Percentiles rank a stretch among this genome's conserved stretches.
Evolutionary conservation across 148 eudicot genomes (phyloP).

Genomic region (Arctostaphylos glauca): DNA sequence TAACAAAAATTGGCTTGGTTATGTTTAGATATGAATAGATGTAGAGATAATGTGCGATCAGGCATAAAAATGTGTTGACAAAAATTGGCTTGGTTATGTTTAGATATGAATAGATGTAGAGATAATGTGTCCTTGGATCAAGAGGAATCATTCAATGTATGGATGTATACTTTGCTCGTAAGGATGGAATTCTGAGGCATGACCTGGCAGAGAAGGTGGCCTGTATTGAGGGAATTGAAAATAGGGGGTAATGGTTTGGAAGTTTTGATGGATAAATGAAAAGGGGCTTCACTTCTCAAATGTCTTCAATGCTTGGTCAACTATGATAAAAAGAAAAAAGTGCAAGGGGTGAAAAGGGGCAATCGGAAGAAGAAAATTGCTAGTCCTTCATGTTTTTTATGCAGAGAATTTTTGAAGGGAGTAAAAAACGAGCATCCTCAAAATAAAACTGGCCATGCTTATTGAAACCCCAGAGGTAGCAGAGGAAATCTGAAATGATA

Average conservation of each 20-base stretch:
- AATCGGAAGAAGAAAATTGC: neutral
- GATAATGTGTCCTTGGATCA: neutral
- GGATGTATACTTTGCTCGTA: neutral
- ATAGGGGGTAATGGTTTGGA: neutral
- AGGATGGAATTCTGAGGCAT: neutral
- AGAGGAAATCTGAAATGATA: neutral
- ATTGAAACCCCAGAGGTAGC: neutral
- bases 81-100: neutral
- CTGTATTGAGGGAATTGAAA: neutral
- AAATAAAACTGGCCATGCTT: neutral
- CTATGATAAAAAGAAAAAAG: neutral
- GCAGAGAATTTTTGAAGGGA: neutral
- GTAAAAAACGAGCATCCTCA: neutral
- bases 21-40: neutral
- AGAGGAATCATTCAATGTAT: neutral
- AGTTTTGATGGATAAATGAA: neutral
- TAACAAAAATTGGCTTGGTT: neutral
- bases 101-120: neutral
- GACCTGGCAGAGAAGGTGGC: neutral
- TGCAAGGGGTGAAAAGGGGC: neutral
- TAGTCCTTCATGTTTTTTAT: neutral
- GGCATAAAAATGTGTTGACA: neutral
- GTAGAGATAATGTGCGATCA: neutral
- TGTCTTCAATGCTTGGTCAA: neutral
- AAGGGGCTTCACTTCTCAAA: neutral